Conservation (phyloP, 2,329 filamentous ascomycete genomes). For the Byssochlamys sp. region DNA sequence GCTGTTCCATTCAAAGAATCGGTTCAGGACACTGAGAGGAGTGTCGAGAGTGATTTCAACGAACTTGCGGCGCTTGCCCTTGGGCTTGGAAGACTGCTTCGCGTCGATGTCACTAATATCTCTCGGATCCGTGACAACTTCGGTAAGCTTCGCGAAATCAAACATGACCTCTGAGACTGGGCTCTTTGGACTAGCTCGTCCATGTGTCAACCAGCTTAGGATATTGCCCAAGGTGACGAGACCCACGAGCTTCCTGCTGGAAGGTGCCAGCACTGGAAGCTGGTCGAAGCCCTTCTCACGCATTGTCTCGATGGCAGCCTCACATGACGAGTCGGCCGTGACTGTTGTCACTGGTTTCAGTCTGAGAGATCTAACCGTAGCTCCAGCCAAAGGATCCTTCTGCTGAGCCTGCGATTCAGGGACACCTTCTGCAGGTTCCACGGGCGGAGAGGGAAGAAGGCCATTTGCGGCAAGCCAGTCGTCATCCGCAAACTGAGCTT, state of each 20-base stretch:
- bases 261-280: conserved; percentile 71
- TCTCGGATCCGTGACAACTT: conserved; percentile 81
- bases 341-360: conserved; percentile 91
- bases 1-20: conserved; percentile 97
- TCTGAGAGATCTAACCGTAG: conserved; percentile 71
- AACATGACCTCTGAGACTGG: conserved; percentile 90
- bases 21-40: conserved; percentile 68
- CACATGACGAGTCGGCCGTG: conserved; percentile 58
- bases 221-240: conserved; percentile 92
- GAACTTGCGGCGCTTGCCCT: conserved; percentile 57
- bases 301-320: conserved; percentile 93
- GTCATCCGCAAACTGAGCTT: conserved; percentile 72
- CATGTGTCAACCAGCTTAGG: conserved; percentile 77
- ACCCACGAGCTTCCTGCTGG: conserved; percentile 67
- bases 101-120: conserved; percentile 41
- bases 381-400: conserved; percentile 63
- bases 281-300: conserved; percentile 97
- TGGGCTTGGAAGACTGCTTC: conserved; percentile 22
- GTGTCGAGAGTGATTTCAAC: conserved; percentile 92
- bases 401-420: conserved; percentile 23
- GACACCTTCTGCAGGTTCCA: conserved; percentile 26
- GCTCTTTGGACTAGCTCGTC: conserved; percentile 63
- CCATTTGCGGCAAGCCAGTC: conserved; percentile 97
- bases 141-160: conserved; percentile 76
- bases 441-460: conserved; percentile 59